These are phyloP conservation scores for Candida sanyiensis DNA, from an alignment of 805 yeast genomes.

Conservation along the genomic window DNA sequence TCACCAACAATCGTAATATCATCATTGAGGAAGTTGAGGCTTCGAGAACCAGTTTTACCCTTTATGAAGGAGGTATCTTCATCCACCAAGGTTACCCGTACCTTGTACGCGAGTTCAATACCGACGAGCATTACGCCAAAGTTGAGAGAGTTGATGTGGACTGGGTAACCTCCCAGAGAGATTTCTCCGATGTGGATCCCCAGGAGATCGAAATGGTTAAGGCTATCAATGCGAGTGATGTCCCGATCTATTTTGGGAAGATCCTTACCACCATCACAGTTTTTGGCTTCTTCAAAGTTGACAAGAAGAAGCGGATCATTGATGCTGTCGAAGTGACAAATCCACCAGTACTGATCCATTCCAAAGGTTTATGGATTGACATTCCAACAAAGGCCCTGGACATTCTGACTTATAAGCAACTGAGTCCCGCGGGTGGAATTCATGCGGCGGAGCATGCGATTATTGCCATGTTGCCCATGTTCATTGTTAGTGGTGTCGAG, in stretches of 20 bases:
- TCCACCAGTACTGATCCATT: constrained; percentile 65
- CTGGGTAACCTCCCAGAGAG: constrained; percentile 90
- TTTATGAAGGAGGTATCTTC: constrained; percentile 90
- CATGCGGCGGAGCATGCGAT: constrained; percentile 95
- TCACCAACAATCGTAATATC: constrained; percentile 66
- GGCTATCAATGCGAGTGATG: constrained; percentile 41
- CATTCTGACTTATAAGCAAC: constrained; percentile 45
- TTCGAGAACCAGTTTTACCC: constrained; percentile 80
- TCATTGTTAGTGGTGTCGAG: constrained; percentile 63
- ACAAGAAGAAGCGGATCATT: constrained; percentile 67
- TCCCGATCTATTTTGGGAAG: constrained; percentile 72
- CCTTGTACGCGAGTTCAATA: constrained; percentile 75
- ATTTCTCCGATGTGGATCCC: constrained; percentile 91
- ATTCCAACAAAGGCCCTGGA: constrained; percentile 64
- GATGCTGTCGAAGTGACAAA: constrained; percentile 91
- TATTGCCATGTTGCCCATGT: constrained; percentile 70
- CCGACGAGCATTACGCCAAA: constrained; percentile 73
- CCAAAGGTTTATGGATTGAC: constrained; percentile 92
- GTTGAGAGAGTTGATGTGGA: constrained; percentile 88
- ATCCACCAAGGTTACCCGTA: constrained; percentile 92
- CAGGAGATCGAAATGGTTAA: constrained; percentile 58
- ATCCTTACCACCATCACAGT: constrained; percentile 70
- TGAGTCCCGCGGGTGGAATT: constrained; percentile 84
- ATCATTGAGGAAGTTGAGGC: constrained; percentile 89
- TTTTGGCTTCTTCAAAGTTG: constrained; percentile 89